A percentile compares a stretch with the other conserved stretches of the same genome.
Evolutionary conservation across 495 filamentous ascomycete species (phyloP).

Genomic region (Oleoguttula mirabilis): DNA sequence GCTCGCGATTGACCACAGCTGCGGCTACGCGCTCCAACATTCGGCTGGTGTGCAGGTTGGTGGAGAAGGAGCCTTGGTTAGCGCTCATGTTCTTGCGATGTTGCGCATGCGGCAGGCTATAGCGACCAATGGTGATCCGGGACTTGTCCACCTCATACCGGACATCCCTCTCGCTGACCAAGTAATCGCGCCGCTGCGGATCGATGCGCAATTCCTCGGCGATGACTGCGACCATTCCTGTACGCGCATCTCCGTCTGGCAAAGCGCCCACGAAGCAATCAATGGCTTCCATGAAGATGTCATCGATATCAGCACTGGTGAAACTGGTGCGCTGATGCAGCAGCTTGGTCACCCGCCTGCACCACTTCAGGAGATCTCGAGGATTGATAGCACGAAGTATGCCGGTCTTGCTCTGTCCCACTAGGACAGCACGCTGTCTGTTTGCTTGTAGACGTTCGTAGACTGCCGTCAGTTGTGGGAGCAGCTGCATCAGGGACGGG

Average conservation of each 20-base stretch:
- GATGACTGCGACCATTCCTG: conserved; percentile 51
- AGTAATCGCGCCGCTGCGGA: conserved; percentile 51
- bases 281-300: conserved; percentile 79
- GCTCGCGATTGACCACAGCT: conserved; percentile 71
- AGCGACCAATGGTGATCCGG: conserved; percentile 24
- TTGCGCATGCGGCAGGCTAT: conserved; percentile 5
- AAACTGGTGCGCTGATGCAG: conserved; percentile 46
- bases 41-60: conserved; percentile 56
- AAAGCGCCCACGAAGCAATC: conserved; percentile 79
- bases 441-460: conserved; percentile 53
- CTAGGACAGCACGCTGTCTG: conserved; percentile 39
- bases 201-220: conserved; percentile 78
- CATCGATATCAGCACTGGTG: conserved; percentile 67
- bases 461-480: conserved; percentile 59
- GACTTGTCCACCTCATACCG: conserved; percentile 50
- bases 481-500: conserved; percentile 55
- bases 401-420: conserved; percentile 42
- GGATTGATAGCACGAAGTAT: conserved; percentile 53
- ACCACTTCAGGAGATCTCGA: conserved; percentile 84
- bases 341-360: conserved; percentile 51
- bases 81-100: background rate
- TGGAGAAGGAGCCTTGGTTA: conserved; percentile 48
- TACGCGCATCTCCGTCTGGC: conserved; percentile 50
- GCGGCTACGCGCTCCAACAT: conserved; percentile 76
- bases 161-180: conserved; percentile 24